A percentile compares a stretch with the other conserved stretches of the same genome.
These are phyloP conservation scores for Arthrocladium fulminans DNA, from an alignment of 2,329 filamentous ascomycete genomes.

Conservation along the genomic window DNA sequence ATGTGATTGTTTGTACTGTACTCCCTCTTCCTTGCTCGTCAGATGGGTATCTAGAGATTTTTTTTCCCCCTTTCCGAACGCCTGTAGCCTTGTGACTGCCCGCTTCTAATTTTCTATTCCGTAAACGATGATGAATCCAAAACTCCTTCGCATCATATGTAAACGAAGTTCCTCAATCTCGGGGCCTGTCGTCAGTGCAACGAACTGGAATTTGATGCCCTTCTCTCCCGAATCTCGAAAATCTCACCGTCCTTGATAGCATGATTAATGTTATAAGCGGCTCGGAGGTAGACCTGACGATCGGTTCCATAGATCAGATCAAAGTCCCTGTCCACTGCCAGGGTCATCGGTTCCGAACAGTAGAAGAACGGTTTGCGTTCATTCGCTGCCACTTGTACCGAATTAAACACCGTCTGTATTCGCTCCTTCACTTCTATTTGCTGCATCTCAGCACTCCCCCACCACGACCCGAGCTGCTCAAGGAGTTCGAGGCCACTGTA, in stretches of 20 bases:
- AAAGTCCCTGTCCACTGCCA: constrained; percentile 31
- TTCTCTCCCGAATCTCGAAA: constrained; percentile 2
- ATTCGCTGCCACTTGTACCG: constrained; percentile 29
- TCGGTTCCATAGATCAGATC: constrained; percentile 36
- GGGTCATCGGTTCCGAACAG: constrained; percentile 33
- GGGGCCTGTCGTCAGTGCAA: too few relatives aligned
- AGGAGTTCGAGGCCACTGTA: constrained; percentile 46
- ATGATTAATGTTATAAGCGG: constrained; percentile 5
- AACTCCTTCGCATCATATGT: neutral
- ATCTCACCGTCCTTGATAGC: neutral
- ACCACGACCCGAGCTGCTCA: constrained; percentile 48
- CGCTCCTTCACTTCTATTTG: constrained; percentile 42
- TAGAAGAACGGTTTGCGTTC: constrained; percentile 30
- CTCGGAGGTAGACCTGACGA: constrained; percentile 18
- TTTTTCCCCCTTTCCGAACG: too few relatives aligned
- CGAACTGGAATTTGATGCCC: too few relatives aligned
- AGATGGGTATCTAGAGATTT: too few relatives aligned
- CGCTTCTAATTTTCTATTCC: too few relatives aligned
- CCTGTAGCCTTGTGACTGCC: too few relatives aligned
- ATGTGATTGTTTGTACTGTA: too few relatives aligned
- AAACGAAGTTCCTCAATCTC: too few relatives aligned
- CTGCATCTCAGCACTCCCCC: constrained; percentile 50
- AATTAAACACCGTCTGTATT: constrained; percentile 35
- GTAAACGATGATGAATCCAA: neutral
- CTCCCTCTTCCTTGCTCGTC: too few relatives aligned